phyloP scores from a whole-genome alignment of 352 stramenopile species.

The Globisporangium spinosum region DNA sequence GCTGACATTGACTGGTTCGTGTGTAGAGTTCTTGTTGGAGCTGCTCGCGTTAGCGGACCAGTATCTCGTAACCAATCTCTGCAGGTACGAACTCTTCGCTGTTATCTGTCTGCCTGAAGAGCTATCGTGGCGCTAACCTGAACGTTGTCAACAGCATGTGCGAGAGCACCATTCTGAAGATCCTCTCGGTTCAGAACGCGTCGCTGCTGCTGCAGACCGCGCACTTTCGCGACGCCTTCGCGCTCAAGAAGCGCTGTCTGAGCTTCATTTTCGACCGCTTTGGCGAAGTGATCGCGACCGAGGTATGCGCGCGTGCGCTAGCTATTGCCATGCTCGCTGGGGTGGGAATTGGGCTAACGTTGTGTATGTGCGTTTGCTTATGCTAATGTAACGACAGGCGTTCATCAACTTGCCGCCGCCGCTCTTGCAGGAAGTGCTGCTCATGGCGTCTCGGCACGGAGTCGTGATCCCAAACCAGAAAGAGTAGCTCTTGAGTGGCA shows the following conservation, averaged over 20 bases:
- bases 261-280: conserved; percentile 83
- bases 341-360: neutral
- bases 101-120: neutral
- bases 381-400: conserved; percentile 21
- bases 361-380: neutral
- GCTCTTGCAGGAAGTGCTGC: conserved; percentile 72
- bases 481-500: conserved; percentile 1
- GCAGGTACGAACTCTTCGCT: conserved; percentile 28
- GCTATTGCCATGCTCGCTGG: neutral
- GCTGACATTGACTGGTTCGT: neutral
- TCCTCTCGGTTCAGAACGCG: conserved; percentile 74
- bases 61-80: conserved; percentile 69
- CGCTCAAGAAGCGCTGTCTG: conserved; percentile 79
- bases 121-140: neutral
- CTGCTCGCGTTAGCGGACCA: conserved; percentile 82
- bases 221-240: conserved; percentile 60
- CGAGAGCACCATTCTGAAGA: conserved; percentile 63
- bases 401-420: conserved; percentile 60
- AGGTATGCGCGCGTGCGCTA: conserved; percentile 27
- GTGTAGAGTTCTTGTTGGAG: conserved; percentile 74
- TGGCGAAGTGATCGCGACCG: conserved; percentile 61
- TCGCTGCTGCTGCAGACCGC: conserved; percentile 71
- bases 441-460: conserved; percentile 57
- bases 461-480: conserved; percentile 67
- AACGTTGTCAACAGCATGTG: conserved; percentile 47